phyloP scores from a whole-genome alignment of 371 early-diverging fungal genomes.

The Syncephalis fuscata region DNA sequence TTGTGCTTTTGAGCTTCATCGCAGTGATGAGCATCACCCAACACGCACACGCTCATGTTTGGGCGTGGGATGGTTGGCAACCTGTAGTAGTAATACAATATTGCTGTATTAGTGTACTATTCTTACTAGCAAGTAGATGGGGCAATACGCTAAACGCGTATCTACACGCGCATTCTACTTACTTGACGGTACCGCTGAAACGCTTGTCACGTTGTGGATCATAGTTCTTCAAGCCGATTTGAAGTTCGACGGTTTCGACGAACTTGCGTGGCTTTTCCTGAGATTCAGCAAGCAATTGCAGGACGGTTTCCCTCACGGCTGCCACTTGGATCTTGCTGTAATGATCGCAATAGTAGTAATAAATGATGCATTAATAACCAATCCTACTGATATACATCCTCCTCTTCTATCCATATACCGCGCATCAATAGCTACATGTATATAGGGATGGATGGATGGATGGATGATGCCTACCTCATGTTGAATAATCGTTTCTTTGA shows the following conservation, averaged over 20 bases:
- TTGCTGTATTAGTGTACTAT: too few species aligned
- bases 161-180: constrained; percentile 1
- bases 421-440: too few species aligned
- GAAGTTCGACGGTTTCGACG: constrained; percentile 94
- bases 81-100: constrained; percentile 14
- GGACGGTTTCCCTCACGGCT: constrained; percentile 73
- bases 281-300: constrained; percentile 44
- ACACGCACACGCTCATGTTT: constrained; percentile 83
- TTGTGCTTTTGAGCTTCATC: constrained; percentile 87
- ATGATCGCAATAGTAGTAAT: too few species aligned
- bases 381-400: too few species aligned
- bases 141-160: too few species aligned
- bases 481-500: too few species aligned
- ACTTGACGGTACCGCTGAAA: constrained; percentile 91
- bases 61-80: constrained; percentile 90
- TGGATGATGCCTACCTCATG: too few species aligned
- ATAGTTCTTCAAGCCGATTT: constrained; percentile 98
- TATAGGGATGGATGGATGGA: too few species aligned
- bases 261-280: constrained; percentile 87
- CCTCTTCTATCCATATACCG: too few species aligned
- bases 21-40: constrained; percentile 94
- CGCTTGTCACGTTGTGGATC: constrained; percentile 99
- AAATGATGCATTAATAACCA: too few species aligned
- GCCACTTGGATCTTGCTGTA: constrained; percentile 77
- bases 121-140: too few species aligned